Conservation (phyloP, 202 grass and related monocot species). For the Zoysia matrella region DNA sequence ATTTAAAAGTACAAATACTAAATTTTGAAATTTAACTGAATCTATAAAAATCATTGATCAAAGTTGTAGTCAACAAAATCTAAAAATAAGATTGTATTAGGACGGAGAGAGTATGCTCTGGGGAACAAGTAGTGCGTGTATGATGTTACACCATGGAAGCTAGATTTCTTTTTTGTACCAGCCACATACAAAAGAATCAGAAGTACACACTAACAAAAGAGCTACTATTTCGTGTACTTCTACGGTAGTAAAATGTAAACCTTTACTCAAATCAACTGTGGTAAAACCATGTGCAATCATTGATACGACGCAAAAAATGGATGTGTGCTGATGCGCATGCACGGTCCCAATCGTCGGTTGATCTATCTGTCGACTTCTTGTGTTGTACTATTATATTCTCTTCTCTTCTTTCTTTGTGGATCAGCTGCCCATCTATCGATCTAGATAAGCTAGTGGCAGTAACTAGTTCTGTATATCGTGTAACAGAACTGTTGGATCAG, state of each 20-base stretch:
- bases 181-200: conserved; percentile 54
- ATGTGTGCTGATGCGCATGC: not conserved
- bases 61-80: too few relatives aligned
- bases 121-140: not conserved
- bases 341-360: not conserved
- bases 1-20: too few relatives aligned
- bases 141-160: conserved; percentile 28
- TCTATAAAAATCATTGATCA: too few relatives aligned
- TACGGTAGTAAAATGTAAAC: conserved; percentile 22
- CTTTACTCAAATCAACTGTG: conserved; percentile 39
- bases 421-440: not conserved
- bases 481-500: not conserved
- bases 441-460: not conserved
- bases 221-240: conserved; percentile 2
- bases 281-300: conserved; percentile 40
- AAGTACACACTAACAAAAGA: conserved; percentile 6
- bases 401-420: not conserved
- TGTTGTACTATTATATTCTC: not conserved
- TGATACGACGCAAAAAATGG: conserved; percentile 1
- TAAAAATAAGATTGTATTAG: too few relatives aligned
- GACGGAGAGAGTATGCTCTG: too few relatives aligned
- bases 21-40: too few relatives aligned
- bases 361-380: not conserved
- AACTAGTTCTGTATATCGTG: not conserved
- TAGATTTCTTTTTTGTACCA: conserved; percentile 55